Evolutionary conservation across 371 early-diverging fungal genomes (phyloP), one percentile per base, ranked within the genome.

Genomic region (Saksenaea vasiformis): DNA sequence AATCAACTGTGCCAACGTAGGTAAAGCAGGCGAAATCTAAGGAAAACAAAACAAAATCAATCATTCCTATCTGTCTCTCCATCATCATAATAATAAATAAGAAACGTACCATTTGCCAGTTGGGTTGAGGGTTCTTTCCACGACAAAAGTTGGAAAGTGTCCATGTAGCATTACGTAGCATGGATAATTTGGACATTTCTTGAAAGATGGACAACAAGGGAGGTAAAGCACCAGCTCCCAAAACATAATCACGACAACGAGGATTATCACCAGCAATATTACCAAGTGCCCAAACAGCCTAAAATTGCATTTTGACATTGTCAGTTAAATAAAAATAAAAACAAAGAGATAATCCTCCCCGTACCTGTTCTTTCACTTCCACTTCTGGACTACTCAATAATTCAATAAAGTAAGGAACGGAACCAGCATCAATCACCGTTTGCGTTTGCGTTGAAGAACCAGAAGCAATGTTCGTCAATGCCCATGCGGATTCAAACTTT

Each of bases 261-360:
- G 99, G 93, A 74, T 92, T 92, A 86, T 99, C 99, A 65, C 99
- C 99, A 39, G 99, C 98, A 86, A 99, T 99, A 86, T 99, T 99
- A 69, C 99, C 99, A 47, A 99, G 85, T 17, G 99, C 99, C 99
- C 99, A 99, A 44, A 99, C 98, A 60, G 97, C 96, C 89, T 93
- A 66, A 15, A 7, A 39, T 17, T 44, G 51, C n/a, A 22, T 19
- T 47, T 31, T n/a, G n/a, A n/a, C 7, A 44, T 8, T n/a, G 14
- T 44, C 24, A 47, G 51, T 15, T 35, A 27, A 58, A 59, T 9
- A 11, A 34, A 26, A 22, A 22, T 8, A 7, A 47, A 36, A 14
- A 26, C 36, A 8, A 1, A 39, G 19, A 31, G 9, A 27, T 26
- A 2, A 28, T 35, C 34, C 15, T 13, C 36, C 43, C 3, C 38